Percentiles rank a stretch among this genome's conserved stretches.
Conservation (phyloP, 2,329 filamentous ascomycete genomes). For the Falciphora oryzae region DNA sequence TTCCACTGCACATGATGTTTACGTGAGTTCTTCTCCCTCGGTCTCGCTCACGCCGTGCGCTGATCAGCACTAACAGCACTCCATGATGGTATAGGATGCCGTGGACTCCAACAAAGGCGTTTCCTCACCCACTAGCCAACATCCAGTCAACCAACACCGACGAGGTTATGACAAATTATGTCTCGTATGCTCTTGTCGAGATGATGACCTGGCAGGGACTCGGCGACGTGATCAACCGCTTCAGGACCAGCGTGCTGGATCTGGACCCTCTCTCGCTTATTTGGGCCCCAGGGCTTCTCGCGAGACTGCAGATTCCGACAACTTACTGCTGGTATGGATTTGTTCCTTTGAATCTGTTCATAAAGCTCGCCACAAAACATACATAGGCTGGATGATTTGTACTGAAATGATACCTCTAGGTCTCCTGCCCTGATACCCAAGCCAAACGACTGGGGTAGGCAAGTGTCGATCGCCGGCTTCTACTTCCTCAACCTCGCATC, state of each 20-base stretch:
- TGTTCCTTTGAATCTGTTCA: background rate
- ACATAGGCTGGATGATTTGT: too few relatives aligned
- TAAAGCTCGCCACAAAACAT: too few relatives aligned
- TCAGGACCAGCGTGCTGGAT: conserved; percentile 60
- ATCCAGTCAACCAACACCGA: conserved; percentile 71
- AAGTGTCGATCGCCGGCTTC: conserved; percentile 72
- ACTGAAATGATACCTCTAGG: background rate
- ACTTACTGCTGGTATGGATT: conserved; percentile 62
- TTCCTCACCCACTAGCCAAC: conserved; percentile 71
- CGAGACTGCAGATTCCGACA: conserved; percentile 65
- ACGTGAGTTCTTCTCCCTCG: conserved; percentile 32
- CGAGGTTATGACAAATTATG: conserved; percentile 67
- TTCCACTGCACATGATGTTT: conserved; percentile 70
- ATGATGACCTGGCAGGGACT: conserved; percentile 88
- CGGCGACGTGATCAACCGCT: conserved; percentile 70
- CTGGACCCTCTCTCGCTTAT: conserved; percentile 68
- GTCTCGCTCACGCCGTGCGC: background rate
- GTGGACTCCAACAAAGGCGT: conserved; percentile 55
- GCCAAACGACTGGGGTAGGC: conserved; percentile 66
- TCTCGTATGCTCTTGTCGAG: conserved; percentile 73
- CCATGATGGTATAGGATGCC: conserved; percentile 11
- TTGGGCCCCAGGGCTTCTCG: conserved; percentile 69
- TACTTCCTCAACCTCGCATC: conserved; percentile 66
- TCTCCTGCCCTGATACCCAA: conserved; percentile 48
- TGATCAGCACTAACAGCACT: background rate